These are phyloP conservation scores for Penicillium malachiteum DNA, from an alignment of 495 filamentous ascomycete genomes.

Conservation along the genomic window DNA sequence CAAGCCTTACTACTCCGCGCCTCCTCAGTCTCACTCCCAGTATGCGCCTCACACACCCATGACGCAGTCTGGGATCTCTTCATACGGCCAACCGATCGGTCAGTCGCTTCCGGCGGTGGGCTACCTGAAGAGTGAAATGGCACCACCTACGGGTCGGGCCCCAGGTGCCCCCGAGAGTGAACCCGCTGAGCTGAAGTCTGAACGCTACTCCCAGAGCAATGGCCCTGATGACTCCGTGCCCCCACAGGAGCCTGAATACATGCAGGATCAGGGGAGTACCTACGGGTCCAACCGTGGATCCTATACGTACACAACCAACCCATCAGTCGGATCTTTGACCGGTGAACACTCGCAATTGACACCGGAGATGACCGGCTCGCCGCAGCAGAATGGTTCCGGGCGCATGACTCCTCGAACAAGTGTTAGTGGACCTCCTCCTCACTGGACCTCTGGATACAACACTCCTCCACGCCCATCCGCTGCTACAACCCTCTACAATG, in stretches of 20 bases:
- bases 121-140: constrained; percentile 94
- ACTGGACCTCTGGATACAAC: constrained; percentile 76
- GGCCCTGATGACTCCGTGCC: constrained; percentile 69
- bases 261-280: constrained; percentile 61
- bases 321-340: constrained; percentile 61
- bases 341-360: constrained; percentile 80
- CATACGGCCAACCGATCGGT: constrained; percentile 61
- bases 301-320: constrained; percentile 71
- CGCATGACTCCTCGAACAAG: constrained; percentile 80
- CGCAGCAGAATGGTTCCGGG: constrained; percentile 84
- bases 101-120: constrained; percentile 52
- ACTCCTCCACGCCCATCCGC: constrained; percentile 74
- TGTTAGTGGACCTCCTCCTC: constrained; percentile 55
- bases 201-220: constrained; percentile 55
- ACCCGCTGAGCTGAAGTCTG: constrained; percentile 63
- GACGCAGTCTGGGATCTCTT: constrained; percentile 64
- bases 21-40: constrained; percentile 65
- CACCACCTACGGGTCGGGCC: constrained; percentile 69
- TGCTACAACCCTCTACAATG: constrained; percentile 82
- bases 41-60: constrained; percentile 66
- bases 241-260: constrained; percentile 79
- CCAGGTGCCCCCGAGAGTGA: constrained; percentile 56
- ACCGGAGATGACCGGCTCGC: constrained; percentile 83
- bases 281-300: constrained; percentile 69
- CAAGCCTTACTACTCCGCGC: constrained; percentile 78